These are phyloP conservation scores for Fusarium temperatum DNA, from an alignment of 2,329 filamentous ascomycete genomes.

Conservation along the genomic window DNA sequence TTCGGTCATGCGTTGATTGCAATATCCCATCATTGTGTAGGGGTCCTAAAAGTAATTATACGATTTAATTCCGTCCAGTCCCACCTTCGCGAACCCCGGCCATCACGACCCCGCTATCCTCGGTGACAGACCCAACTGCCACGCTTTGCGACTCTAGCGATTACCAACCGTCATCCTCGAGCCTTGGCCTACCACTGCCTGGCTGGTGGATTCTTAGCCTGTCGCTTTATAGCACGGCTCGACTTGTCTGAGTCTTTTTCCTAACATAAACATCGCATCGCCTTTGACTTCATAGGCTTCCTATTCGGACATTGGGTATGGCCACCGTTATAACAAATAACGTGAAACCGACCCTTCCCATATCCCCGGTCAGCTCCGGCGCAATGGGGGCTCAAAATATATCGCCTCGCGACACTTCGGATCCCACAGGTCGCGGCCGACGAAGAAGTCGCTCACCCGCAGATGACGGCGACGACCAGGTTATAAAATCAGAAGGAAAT, in stretches of 20 bases:
- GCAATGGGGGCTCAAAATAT: slow-evolving; percentile 56
- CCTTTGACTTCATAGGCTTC: not conserved
- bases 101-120: slow-evolving; percentile 37
- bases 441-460: slow-evolving; percentile 54
- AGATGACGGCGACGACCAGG: slow-evolving; percentile 53
- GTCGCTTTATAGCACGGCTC: not conserved
- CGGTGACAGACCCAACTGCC: slow-evolving; percentile 14
- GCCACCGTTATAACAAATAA: slow-evolving; percentile 41
- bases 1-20: slow-evolving; percentile 37
- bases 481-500: slow-evolving; percentile 49
- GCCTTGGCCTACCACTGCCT: slow-evolving; percentile 23
- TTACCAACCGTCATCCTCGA: slow-evolving; percentile 16
- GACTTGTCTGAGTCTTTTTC: not conserved
- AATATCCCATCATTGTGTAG: slow-evolving; percentile 30
- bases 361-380: slow-evolving; percentile 51
- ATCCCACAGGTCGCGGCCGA: slow-evolving; percentile 49
- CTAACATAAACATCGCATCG: not conserved
- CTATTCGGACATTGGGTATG: slow-evolving; percentile 34
- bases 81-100: slow-evolving; percentile 32
- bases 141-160: slow-evolving; percentile 25
- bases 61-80: slow-evolving; percentile 32
- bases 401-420: slow-evolving; percentile 47
- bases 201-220: slow-evolving; percentile 10
- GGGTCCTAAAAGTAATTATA: slow-evolving; percentile 36
- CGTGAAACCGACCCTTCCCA: slow-evolving; percentile 49